Conservation (phyloP, 345 rosid species). For the Aquilaria malaccensis region DNA sequence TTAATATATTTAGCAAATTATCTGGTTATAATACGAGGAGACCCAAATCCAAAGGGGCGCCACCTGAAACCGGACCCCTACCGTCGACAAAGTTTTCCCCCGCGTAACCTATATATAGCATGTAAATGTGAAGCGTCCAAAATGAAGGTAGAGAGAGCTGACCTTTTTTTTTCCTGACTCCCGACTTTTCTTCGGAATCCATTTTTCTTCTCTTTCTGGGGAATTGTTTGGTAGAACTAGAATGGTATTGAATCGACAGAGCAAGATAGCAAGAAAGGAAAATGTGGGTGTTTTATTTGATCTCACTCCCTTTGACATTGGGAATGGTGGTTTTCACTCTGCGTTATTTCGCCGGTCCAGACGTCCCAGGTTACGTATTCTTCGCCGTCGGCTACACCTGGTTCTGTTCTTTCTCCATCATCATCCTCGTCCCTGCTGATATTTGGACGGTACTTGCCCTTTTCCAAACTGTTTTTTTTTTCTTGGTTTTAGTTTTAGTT, state of each 20-base stretch:
- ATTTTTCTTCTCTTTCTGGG: no score
- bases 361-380: conserved; percentile 58
- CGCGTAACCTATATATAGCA: no score
- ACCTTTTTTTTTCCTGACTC: no score
- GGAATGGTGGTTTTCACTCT: conserved; percentile 61
- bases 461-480: not conserved
- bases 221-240: no score
- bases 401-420: conserved; percentile 72
- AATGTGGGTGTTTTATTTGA: conserved; percentile 80
- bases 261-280: conserved; percentile 1
- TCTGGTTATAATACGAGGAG: no score
- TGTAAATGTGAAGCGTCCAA: no score
- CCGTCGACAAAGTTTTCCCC: no score
- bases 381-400: conserved; percentile 79
- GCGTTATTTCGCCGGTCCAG: conserved; percentile 60
- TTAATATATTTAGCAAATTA: no score
- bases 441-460: conserved; percentile 48
- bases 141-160: no score
- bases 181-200: no score
- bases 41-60: no score
- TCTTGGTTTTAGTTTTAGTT: not conserved
- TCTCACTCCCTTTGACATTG: conserved; percentile 65
- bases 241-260: not conserved
- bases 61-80: no score
- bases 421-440: conserved; percentile 80